Conservation (phyloP, 2,329 filamentous ascomycete genomes). For the Cladophialophora yegresii region DNA sequence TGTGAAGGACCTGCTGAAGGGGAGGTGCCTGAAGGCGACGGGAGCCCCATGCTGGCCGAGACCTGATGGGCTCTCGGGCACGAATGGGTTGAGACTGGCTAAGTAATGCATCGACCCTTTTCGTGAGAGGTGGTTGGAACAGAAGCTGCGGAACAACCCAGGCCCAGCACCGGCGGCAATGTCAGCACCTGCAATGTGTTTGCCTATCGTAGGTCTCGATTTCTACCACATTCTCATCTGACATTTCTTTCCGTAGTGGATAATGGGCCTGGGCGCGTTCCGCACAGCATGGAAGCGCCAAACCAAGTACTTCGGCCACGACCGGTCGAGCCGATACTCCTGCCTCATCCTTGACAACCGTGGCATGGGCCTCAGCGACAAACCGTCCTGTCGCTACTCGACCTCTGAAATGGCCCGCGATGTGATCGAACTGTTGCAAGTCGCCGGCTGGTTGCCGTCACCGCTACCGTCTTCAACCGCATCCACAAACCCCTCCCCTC, state of each 20-base stretch:
- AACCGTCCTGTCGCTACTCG: constrained; percentile 74
- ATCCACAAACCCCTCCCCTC: constrained; percentile 31
- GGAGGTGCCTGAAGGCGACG: background rate
- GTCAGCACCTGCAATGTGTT: background rate
- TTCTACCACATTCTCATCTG: background rate
- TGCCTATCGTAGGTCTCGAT: background rate
- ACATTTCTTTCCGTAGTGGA: constrained; percentile 56
- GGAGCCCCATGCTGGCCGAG: background rate
- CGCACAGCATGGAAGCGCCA: constrained; percentile 78
- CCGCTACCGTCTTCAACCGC: constrained; percentile 25
- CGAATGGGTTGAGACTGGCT: background rate
- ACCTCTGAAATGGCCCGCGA: constrained; percentile 84
- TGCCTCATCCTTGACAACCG: constrained; percentile 80
- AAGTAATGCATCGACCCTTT: background rate
- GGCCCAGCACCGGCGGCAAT: background rate
- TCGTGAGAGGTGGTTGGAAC: too few species aligned
- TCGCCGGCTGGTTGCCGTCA: constrained; percentile 66
- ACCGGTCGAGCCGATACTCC: constrained; percentile 64
- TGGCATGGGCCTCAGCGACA: constrained; percentile 78
- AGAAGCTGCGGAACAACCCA: background rate
- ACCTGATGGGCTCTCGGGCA: background rate
- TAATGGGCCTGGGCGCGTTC: constrained; percentile 76
- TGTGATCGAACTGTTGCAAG: constrained; percentile 66
- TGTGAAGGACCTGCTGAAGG: background rate
- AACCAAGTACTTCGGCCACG: constrained; percentile 78